Evolutionary conservation across 2,329 filamentous ascomycete genomes (phyloP).

Genomic region (Fusarium sp.): DNA sequence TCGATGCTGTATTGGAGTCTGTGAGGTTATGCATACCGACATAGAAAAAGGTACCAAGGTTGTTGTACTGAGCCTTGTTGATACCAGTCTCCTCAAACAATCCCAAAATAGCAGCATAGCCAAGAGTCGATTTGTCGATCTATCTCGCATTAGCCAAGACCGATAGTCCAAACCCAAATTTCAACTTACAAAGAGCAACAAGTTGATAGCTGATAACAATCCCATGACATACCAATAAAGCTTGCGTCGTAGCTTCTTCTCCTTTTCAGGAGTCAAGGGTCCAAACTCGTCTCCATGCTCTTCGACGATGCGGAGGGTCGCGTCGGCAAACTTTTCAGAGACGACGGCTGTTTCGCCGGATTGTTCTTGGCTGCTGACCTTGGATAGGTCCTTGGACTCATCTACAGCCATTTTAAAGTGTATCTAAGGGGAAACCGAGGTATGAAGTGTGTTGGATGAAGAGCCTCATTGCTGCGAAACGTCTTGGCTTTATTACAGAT

Average conservation of each 20-base stretch:
- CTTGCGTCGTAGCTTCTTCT: constrained; percentile 47
- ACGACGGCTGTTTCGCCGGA: constrained; percentile 1
- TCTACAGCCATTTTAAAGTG: background rate
- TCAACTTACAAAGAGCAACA: constrained; percentile 50
- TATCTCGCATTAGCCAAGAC: constrained; percentile 19
- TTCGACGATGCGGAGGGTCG: constrained; percentile 50
- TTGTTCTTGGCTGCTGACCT: constrained; percentile 9
- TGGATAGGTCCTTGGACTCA: constrained; percentile 7
- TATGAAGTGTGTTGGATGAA: background rate
- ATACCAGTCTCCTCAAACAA: constrained; percentile 54
- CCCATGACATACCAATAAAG: constrained; percentile 48
- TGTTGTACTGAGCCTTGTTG: constrained; percentile 52
- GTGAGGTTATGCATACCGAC: constrained; percentile 45
- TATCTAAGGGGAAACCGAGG: too few species aligned
- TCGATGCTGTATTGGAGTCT: too few species aligned
- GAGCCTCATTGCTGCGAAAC: background rate
- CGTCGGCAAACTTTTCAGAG: constrained; percentile 48
- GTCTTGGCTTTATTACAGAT: background rate
- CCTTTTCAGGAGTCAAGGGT: constrained; percentile 47
- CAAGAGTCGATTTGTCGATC: constrained; percentile 54
- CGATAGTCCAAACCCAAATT: background rate
- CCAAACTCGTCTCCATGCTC: constrained; percentile 47
- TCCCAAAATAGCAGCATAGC: constrained; percentile 52
- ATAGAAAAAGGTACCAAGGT: constrained; percentile 55
- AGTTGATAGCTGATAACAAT: constrained; percentile 48